phyloP scores from a whole-genome alignment of 2,329 filamentous ascomycete genomes.

The Venturia oleaginea region DNA sequence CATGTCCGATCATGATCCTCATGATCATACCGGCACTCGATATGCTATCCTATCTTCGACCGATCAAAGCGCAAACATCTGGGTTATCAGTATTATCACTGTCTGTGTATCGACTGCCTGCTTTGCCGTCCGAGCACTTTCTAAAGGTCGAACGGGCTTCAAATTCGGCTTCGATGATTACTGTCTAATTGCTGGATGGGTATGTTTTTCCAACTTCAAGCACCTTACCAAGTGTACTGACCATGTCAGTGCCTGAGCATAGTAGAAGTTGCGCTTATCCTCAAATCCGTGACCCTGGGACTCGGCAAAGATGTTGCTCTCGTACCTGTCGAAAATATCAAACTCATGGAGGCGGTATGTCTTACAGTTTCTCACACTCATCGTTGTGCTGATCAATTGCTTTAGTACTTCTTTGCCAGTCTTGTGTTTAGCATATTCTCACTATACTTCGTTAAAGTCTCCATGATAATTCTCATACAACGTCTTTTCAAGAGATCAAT shows the following conservation, averaged over 20 bases:
- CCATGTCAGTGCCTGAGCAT: slow-evolving; percentile 3
- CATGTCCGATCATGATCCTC: slow-evolving; percentile 10
- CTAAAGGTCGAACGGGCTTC: neutral
- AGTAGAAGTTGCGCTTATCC: slow-evolving; percentile 1
- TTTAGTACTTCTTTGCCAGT: slow-evolving; percentile 6
- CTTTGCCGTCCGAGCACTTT: neutral
- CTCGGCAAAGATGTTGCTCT: slow-evolving; percentile 6
- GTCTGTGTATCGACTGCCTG: neutral
- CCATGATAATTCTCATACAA: slow-evolving; percentile 11
- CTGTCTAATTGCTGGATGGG: neutral
- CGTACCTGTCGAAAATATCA: neutral
- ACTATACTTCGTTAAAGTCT: slow-evolving; percentile 10
- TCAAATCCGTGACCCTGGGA: slow-evolving; percentile 10
- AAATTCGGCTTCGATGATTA: slow-evolving; percentile 8
- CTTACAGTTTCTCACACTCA: neutral
- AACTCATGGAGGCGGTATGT: neutral
- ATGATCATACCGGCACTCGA: slow-evolving; percentile 9
- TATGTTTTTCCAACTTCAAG: neutral
- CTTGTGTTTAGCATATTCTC: neutral
- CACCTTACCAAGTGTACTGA: neutral
- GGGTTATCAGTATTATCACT: slow-evolving; percentile 9
- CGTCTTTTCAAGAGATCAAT: slow-evolving; percentile 9
- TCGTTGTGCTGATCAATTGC: neutral
- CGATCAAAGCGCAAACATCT: slow-evolving; percentile 12
- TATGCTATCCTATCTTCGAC: slow-evolving; percentile 4